Evolutionary conservation across 2,329 filamentous ascomycete genomes (phyloP), one percentile per base, ranked within the genome.

Genomic region (Ascochyta fabae): DNA sequence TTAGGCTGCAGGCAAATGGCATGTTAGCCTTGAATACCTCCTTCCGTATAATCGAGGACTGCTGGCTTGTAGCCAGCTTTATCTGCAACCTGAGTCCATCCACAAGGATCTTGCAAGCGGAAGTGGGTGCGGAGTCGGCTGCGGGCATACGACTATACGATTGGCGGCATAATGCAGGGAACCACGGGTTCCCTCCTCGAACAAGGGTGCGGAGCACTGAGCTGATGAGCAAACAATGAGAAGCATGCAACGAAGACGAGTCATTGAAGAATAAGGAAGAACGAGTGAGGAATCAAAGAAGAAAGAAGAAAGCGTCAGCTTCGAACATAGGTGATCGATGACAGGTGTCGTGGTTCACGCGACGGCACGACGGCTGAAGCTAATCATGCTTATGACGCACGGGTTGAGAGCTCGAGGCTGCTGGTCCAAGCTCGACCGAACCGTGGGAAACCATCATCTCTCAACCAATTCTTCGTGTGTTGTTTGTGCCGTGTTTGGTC

Each of bases 401-500:
- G 46, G 35, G 24, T 33, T 15, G 42, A 53, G 46, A 44, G 41
- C 52, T 49, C 40, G 41, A 55, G 52, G 52, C 34, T 45, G 47
- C 36, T 39, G 19, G 36, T 9, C 19, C 19, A 22, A 42, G 27
- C 38, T 40, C 41, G 22, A 31, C 48, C 36, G 24, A 19, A 54
- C 19, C 40, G 26, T 34, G 51, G 51, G 39, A 54, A 31, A 31
- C 53, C 48, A 51, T 56, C 53, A 56, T 56, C 53, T 56, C 53
- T 56, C 53, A 56, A 56, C 53, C 53, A 56, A 43, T 51, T 56
- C 53, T 51, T 51, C 53, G 38, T 56, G 53, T 56, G 48, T 56
- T 56, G 47, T 40, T 51, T 43, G 38, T 51, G 47, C 47, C 53
- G 53, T 38, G 33, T 42, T 51, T 47, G 47, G 43, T 40, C 53